Evolutionary conservation across 805 yeast genomes (phyloP).

Genomic region (Jamesozyma hellenica): DNA sequence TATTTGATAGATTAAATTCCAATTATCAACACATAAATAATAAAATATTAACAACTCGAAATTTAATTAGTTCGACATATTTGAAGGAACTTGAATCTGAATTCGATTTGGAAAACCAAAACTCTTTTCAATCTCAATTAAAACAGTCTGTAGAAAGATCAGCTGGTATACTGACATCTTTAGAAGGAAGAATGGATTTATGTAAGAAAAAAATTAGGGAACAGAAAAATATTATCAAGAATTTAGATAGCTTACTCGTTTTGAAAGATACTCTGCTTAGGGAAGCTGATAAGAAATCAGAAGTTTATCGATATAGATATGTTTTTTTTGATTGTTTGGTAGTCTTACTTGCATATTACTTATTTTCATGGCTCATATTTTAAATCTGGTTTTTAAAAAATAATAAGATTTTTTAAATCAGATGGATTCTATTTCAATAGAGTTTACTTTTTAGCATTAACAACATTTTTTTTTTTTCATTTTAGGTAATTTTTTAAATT

Average conservation of each 20-base stretch:
- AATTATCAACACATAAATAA: constrained; percentile 24
- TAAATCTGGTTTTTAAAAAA: no score
- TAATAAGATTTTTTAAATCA: no score
- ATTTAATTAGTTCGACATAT: constrained; percentile 21
- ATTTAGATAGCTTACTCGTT: constrained; percentile 16
- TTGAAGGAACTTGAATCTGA: constrained; percentile 21
- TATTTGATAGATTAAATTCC: constrained; percentile 16
- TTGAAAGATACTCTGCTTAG: constrained; percentile 2
- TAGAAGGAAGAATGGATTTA: constrained; percentile 21
- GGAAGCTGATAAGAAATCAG: constrained; percentile 1
- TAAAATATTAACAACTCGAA: constrained; percentile 15
- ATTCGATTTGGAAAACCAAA: constrained; percentile 18
- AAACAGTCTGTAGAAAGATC: constrained; percentile 7
- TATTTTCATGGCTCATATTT: not conserved
- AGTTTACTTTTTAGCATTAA: no score
- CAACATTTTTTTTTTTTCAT: no score
- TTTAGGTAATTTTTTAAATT: no score
- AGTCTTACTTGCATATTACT: constrained; percentile 1
- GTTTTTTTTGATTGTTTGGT: constrained; percentile 6
- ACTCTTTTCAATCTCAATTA: constrained; percentile 19
- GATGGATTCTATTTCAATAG: no score
- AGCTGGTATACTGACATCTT: constrained; percentile 15
- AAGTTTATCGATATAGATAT: constrained; percentile 7
- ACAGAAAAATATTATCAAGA: constrained; percentile 21
- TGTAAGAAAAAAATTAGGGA: constrained; percentile 13